Base-by-base conservation (phyloP, 2,329 filamentous ascomycete species). In the Ceratocystis cacaofunesta region DNA sequence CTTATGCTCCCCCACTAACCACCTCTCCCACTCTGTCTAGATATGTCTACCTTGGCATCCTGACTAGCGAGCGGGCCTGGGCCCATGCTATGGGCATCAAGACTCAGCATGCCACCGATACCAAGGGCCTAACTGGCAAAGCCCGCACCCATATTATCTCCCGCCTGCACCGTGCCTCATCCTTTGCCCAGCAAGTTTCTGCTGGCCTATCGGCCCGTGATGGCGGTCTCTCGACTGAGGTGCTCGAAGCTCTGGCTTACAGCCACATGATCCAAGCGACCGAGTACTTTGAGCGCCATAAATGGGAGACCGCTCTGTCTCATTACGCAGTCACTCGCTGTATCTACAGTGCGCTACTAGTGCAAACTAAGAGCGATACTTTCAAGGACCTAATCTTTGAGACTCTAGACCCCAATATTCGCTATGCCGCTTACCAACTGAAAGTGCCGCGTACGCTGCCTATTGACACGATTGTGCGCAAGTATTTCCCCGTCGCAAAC, bases 41-140 rank as follows among this genome's bases (percentile, higher is more conserved):
- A 75, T 89, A 86, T 76, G 83, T 86, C 61, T 81, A 88, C 70
- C 80, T 96, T n/a, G 80, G 92, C 41, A 81, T 99, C 66, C 84
- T 96, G 72, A 89, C 85, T 48, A 86, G 92, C 68, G 94, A 99
- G 78, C 84, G 94, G 69, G 90, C 92, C 63, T 97, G 91, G 90
- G 92, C 94, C 46, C 87, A 96, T 75, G 92, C 92, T 66, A 95
- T 97, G 91, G 85, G 88, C 73, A 90, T 96, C 82, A 96, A 95
- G 76, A 83, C 90, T 3, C 79, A 84, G 22, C 90, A 95, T 73
- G 84, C 89, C 48, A 82, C 88, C 70, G 90, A 94, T 70, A 85
- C 86, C 68, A 89, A 90, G 74, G 87, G 86, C 61, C 88, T 96
- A 69, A 83, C 86, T 32, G 88, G 91, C 68, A 85, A 87, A 63